A percentile compares a stretch with the other conserved stretches of the same genome.
These are phyloP conservation scores for Pseudoscleropodium purum DNA, from an alignment of 225 moss, liverwort and hornwort species.

Conservation along the genomic window DNA sequence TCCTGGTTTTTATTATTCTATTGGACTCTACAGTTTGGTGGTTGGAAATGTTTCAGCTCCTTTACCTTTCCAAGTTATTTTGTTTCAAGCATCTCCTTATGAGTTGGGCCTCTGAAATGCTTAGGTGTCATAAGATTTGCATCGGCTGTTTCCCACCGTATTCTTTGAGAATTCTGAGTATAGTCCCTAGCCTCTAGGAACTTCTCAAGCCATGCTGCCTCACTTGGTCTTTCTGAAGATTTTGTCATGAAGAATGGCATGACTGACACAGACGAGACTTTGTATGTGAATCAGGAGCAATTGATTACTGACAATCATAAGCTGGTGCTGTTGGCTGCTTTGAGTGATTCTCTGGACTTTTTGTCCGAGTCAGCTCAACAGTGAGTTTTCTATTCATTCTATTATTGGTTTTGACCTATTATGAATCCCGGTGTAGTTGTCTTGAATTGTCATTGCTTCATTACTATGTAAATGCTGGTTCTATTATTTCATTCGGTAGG, in stretches of 20 bases:
- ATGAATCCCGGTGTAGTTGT: not conserved
- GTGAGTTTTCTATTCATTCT: constrained; percentile 38
- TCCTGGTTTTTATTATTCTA: not conserved
- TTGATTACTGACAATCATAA: constrained; percentile 87
- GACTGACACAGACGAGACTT: not conserved
- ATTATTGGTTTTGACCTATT: not conserved
- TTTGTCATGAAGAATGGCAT: not conserved
- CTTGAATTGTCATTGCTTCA: not conserved
- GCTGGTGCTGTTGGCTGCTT: constrained; percentile 81
- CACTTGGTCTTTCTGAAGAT: not conserved
- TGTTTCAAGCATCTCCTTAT: not conserved
- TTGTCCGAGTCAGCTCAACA: constrained; percentile 91
- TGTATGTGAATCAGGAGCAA: constrained; percentile 68
- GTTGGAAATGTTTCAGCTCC: not conserved
- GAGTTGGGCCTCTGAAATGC: not conserved
- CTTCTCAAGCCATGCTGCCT: not conserved
- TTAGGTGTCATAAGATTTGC: not conserved
- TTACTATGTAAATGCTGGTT: not conserved
- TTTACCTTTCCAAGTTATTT: not conserved
- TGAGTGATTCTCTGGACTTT: constrained; percentile 92
- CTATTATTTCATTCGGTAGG: not conserved
- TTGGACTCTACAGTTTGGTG: not conserved
- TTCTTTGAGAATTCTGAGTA: not conserved
- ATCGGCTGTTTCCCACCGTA: not conserved
- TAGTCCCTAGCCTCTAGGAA: not conserved